phyloP scores from a whole-genome alignment of 2,329 filamentous ascomycete species.

The Camptophora hylomeconis region DNA sequence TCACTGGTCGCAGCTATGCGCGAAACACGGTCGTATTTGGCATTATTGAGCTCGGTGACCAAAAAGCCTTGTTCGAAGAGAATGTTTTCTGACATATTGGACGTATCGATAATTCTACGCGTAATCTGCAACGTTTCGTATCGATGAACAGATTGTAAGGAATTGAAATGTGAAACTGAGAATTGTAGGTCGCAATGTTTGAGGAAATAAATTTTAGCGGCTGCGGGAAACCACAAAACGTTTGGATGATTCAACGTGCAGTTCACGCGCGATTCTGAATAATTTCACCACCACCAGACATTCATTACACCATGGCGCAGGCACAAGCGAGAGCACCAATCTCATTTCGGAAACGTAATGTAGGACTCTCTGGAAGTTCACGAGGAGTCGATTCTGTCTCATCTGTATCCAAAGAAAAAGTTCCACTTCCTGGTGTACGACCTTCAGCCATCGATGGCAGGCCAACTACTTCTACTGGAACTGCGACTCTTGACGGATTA shows the following conservation, averaged over 20 bases:
- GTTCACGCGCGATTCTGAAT: background rate
- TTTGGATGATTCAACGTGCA: background rate
- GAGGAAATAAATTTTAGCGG: too few species aligned
- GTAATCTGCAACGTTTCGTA: background rate
- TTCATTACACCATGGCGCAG: background rate
- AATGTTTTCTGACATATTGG: constrained; percentile 66
- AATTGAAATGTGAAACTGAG: too few species aligned
- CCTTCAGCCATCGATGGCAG: constrained; percentile 83
- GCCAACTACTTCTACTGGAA: constrained; percentile 81
- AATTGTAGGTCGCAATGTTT: too few species aligned
- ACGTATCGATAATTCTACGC: constrained; percentile 17
- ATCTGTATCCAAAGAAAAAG: constrained; percentile 14
- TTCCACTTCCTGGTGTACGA: constrained; percentile 44
- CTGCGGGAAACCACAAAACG: too few species aligned
- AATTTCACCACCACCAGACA: background rate
- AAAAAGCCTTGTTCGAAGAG: constrained; percentile 91
- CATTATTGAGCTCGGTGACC: constrained; percentile 62
- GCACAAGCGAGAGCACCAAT: constrained; percentile 26
- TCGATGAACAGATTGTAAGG: background rate
- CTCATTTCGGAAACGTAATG: constrained; percentile 57
- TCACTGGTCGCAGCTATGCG: constrained; percentile 55
- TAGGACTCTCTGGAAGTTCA: constrained; percentile 34
- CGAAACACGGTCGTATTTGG: constrained; percentile 91
- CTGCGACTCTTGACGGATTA: constrained; percentile 68
- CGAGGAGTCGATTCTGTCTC: constrained; percentile 2